Conservation (phyloP, 164 flowering plant genomes). For the Houttuynia cordata region DNA sequence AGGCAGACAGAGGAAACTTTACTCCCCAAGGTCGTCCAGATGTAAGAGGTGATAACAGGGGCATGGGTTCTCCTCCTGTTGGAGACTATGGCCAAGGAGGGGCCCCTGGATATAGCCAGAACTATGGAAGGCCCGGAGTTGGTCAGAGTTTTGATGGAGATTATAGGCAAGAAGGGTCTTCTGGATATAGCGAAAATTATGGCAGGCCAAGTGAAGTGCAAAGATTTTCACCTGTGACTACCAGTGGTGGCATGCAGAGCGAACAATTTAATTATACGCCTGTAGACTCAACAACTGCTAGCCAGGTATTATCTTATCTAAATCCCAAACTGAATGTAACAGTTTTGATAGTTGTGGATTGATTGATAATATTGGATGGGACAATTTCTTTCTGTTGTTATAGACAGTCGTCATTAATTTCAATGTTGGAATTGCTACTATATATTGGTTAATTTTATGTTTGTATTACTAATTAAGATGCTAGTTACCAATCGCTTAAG, state of each 20-base stretch:
- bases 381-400: no score
- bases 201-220: slow-evolving; percentile 17
- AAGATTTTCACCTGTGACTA: slow-evolving; percentile 1
- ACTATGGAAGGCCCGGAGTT: slow-evolving; percentile 14
- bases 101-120: slow-evolving; percentile 13
- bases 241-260: neutral
- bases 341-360: no score
- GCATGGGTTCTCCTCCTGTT: slow-evolving; percentile 15
- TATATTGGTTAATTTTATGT: no score
- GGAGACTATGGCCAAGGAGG: slow-evolving; percentile 20
- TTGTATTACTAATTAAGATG: no score
- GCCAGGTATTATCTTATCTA: neutral
- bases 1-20: slow-evolving; percentile 10
- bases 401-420: no score
- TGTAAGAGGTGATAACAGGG: slow-evolving; percentile 20
- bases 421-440: no score
- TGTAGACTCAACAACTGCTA: neutral
- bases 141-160: slow-evolving; percentile 9
- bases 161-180: slow-evolving; percentile 16
- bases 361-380: no score
- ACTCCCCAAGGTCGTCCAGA: slow-evolving; percentile 21
- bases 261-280: neutral
- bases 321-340: neutral
- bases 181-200: slow-evolving; percentile 17
- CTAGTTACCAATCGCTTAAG: no score